A percentile compares a stretch with the other conserved stretches of the same genome.
phyloP scores from a whole-genome alignment of 176 grass and related monocot genomes.

The Paspalum notatum region DNA sequence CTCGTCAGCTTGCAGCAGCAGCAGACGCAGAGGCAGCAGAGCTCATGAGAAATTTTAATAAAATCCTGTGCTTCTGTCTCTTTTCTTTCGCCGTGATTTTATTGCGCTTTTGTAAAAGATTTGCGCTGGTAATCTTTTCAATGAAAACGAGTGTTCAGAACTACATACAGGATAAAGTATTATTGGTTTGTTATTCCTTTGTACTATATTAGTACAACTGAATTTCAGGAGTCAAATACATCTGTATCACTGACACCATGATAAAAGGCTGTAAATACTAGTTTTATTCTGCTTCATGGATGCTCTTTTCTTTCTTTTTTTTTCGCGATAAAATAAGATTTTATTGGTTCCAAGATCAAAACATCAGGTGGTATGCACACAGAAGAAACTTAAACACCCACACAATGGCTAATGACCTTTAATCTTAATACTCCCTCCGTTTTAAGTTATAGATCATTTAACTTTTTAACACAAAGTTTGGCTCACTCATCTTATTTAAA shows the following conservation, averaged over 20 bases:
- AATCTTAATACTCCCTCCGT: too few species aligned
- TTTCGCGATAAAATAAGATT: too few species aligned
- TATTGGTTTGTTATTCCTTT: conserved; percentile 30
- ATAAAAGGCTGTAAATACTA: neutral
- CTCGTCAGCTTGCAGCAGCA: conserved; percentile 82
- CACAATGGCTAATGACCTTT: too few species aligned
- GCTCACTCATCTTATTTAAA: too few species aligned
- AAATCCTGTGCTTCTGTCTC: neutral
- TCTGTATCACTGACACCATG: neutral
- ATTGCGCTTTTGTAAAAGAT: conserved; percentile 22
- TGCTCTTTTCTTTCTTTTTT: neutral
- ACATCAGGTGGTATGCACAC: too few species aligned
- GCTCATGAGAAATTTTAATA: conserved; percentile 15
- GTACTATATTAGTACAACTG: conserved; percentile 10
- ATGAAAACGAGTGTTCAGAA: conserved; percentile 20
- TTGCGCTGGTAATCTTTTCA: neutral
- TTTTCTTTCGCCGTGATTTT: neutral
- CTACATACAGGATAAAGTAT: conserved; percentile 21
- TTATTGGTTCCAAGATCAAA: too few species aligned
- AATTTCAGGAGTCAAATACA: neutral
- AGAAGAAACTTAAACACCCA: too few species aligned
- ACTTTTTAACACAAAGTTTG: too few species aligned
- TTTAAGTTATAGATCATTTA: too few species aligned
- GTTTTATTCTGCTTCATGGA: neutral
- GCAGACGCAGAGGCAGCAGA: conserved; percentile 41